A percentile compares a stretch with the other conserved stretches of the same genome.
Conservation (phyloP, 2,329 filamentous ascomycete genomes). For the Fusarium sp. region DNA sequence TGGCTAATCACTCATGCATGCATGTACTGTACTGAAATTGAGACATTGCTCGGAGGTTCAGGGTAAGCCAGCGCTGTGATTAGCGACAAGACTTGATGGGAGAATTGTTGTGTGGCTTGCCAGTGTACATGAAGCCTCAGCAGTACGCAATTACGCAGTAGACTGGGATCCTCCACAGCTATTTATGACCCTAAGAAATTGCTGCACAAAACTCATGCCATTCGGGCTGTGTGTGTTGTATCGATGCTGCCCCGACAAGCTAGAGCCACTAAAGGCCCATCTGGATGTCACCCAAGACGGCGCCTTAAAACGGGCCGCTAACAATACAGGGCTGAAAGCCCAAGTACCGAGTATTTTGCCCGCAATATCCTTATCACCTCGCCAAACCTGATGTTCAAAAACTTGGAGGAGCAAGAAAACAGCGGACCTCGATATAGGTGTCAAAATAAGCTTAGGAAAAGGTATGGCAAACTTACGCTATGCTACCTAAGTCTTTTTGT, state of each 20-base stretch:
- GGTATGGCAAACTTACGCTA: no score
- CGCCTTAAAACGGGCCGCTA: no score
- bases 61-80: not conserved
- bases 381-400: not conserved
- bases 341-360: not conserved
- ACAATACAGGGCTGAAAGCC: not conserved
- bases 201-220: not conserved
- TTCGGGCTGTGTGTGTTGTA: not conserved
- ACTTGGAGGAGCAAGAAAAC: no score
- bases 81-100: not conserved
- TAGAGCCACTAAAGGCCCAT: not conserved
- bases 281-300: not conserved
- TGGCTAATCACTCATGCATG: not conserved
- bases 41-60: not conserved
- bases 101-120: not conserved
- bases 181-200: not conserved
- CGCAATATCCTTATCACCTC: accelerated
- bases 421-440: no score
- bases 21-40: no score
- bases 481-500: no score
- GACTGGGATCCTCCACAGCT: not conserved
- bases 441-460: no score
- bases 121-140: not conserved
- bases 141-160: accelerated
- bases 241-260: not conserved